A percentile compares a stretch with the other conserved stretches of the same genome.
Conservation (phyloP, 2,329 filamentous ascomycete species). For the Arthrobotrys sphaeroides region DNA sequence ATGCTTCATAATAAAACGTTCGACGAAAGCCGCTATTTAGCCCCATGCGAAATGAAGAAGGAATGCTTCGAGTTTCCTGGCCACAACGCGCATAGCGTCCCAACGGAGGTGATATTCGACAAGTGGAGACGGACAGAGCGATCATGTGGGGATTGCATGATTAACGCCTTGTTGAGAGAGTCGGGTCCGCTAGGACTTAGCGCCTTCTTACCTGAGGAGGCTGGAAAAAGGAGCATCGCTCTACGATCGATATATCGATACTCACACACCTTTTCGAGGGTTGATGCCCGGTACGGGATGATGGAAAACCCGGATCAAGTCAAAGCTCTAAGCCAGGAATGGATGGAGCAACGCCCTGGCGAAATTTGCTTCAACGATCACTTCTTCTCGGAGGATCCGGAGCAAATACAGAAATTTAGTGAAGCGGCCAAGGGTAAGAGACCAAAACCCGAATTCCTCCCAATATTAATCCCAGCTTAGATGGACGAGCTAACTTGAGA, state of each 20-base stretch:
- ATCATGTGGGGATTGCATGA: constrained; percentile 43
- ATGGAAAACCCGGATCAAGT: constrained; percentile 27
- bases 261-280: constrained; percentile 31
- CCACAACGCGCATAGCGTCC: neutral
- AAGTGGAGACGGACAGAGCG: constrained; percentile 27
- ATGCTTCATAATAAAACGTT: neutral
- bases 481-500: neutral
- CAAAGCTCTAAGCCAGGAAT: neutral
- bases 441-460: neutral
- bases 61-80: constrained; percentile 29
- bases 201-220: constrained; percentile 16
- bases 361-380: constrained; percentile 49
- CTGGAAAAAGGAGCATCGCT: constrained; percentile 11
- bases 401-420: constrained; percentile 18
- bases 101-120: constrained; percentile 28
- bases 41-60: constrained; percentile 23
- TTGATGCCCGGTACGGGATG: constrained; percentile 47
- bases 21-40: constrained; percentile 15
- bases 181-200: constrained; percentile 22
- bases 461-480: neutral
- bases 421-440: constrained; percentile 25
- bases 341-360: constrained; percentile 24
- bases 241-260: constrained; percentile 24
- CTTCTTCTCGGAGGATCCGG: constrained; percentile 25
- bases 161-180: constrained; percentile 30